These are phyloP conservation scores for Kitagawia praeruptora DNA, from an alignment of 129 eudicot genomes.

Conservation along the genomic window DNA sequence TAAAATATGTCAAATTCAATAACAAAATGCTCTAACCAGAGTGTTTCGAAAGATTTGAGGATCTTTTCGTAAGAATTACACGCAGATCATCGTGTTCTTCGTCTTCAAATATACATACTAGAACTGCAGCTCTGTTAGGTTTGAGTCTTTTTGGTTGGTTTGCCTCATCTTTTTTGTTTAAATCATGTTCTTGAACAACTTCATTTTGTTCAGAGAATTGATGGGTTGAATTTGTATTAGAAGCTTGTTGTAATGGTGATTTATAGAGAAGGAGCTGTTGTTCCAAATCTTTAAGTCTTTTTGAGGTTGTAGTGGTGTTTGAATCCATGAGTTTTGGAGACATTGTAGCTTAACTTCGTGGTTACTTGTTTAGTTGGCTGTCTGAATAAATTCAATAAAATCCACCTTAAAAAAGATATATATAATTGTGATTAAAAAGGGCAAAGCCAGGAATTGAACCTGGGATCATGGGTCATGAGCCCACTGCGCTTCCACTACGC, in stretches of 20 bases:
- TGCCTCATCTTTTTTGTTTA: neutral
- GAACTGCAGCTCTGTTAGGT: conserved; percentile 30
- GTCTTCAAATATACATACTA: conserved; percentile 23
- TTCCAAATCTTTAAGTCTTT: conserved; percentile 3
- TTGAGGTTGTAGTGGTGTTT: neutral
- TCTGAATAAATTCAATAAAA: no score
- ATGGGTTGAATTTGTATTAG: neutral
- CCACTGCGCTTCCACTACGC: no score
- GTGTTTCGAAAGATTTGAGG: conserved; percentile 23
- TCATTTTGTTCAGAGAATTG: neutral
- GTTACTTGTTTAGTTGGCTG: neutral
- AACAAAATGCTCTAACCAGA: conserved; percentile 17
- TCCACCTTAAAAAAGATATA: no score
- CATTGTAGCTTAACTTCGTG: neutral
- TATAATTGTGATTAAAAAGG: no score
- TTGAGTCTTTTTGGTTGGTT: neutral
- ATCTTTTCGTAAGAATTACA: conserved; percentile 31
- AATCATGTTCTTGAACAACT: neutral
- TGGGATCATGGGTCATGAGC: no score
- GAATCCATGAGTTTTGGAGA: conserved; percentile 7
- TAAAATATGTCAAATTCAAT: neutral
- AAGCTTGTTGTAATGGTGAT: neutral
- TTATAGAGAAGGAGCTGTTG: conserved; percentile 6
- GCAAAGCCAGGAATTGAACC: no score
- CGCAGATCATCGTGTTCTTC: conserved; percentile 18